phyloP scores from a whole-genome alignment of 2,329 filamentous ascomycete species.

The Cytospora leucostoma region DNA sequence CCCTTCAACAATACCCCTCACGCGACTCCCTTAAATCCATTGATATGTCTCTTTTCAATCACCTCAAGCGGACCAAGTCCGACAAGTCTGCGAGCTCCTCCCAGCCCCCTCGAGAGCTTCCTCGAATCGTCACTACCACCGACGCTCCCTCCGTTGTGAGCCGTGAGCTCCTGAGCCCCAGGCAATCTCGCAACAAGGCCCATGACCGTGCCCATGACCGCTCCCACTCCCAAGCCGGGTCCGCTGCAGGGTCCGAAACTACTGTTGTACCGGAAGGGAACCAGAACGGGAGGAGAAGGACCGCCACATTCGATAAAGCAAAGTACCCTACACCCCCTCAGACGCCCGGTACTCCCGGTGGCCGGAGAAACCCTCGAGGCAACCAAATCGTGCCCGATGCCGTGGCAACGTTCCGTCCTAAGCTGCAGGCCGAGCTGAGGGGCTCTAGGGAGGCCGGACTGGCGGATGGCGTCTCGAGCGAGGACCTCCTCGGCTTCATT shows the following conservation, averaged over 20 bases:
- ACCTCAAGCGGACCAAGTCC: conserved; percentile 25
- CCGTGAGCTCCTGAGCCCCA: conserved; percentile 24
- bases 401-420: conserved; percentile 22
- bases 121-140: conserved; percentile 28
- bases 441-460: conserved; percentile 23
- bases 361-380: conserved; percentile 21
- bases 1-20: conserved; percentile 25
- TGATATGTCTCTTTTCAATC: conserved; percentile 28
- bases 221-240: conserved; percentile 23
- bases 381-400: conserved; percentile 28
- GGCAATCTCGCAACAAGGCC: conserved; percentile 21
- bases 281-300: conserved; percentile 14
- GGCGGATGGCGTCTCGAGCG: conserved; percentile 27
- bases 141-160: conserved; percentile 27
- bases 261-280: conserved; percentile 26
- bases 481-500: conserved; percentile 25
- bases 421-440: conserved; percentile 28
- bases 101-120: conserved; percentile 22
- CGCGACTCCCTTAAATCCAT: conserved; percentile 27
- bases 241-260: conserved; percentile 24
- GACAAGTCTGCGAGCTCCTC: conserved; percentile 24
- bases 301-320: conserved; percentile 23
- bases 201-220: conserved; percentile 26
- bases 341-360: no score
- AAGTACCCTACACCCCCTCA: conserved; percentile 3